Conservation (phyloP, 1,284 basidiomycete species). For the Anthracocystis panici-leucophaei region DNA sequence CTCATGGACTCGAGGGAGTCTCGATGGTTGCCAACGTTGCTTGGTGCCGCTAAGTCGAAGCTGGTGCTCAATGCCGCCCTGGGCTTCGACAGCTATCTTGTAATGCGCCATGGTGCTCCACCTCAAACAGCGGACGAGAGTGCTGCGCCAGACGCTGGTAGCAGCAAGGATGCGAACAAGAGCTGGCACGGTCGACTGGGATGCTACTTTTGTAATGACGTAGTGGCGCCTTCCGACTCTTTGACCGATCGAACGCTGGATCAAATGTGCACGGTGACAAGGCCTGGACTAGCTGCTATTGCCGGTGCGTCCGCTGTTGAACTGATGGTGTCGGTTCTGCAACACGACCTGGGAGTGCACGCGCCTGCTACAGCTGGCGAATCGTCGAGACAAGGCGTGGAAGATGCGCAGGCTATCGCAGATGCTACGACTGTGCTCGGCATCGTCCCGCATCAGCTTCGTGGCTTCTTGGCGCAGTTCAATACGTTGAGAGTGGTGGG, state of each 20-base stretch:
- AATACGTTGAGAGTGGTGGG: conserved; percentile 85
- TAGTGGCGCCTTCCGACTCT: conserved; percentile 93
- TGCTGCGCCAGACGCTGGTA: not conserved
- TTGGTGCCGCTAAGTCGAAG: conserved; percentile 86
- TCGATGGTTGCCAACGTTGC: conserved; percentile 91
- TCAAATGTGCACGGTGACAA: conserved; percentile 98
- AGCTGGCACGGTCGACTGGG: conserved; percentile 72
- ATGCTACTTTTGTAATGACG: conserved; percentile 98
- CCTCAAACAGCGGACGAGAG: conserved; percentile 5
- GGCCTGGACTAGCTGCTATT: conserved; percentile 93
- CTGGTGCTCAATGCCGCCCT: conserved; percentile 94
- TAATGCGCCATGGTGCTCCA: conserved; percentile 92
- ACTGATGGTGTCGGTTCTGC: conserved; percentile 85
- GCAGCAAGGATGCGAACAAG: conserved; percentile 26
- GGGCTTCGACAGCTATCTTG: conserved; percentile 94
- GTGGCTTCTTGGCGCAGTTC: conserved; percentile 89
- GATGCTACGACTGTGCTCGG: conserved; percentile 73
- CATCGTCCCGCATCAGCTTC: conserved; percentile 90
- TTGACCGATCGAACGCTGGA: conserved; percentile 93
- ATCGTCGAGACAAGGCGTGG: conserved; percentile 18
- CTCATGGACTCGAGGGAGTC: conserved; percentile 98
- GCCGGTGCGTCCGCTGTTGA: conserved; percentile 93
- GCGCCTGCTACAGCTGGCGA: conserved; percentile 46
- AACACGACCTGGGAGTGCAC: conserved; percentile 74
- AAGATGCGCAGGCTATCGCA: conserved; percentile 34